Base-by-base conservation (phyloP, 352 stramenopile species). In the Globisporangium splendens region DNA sequence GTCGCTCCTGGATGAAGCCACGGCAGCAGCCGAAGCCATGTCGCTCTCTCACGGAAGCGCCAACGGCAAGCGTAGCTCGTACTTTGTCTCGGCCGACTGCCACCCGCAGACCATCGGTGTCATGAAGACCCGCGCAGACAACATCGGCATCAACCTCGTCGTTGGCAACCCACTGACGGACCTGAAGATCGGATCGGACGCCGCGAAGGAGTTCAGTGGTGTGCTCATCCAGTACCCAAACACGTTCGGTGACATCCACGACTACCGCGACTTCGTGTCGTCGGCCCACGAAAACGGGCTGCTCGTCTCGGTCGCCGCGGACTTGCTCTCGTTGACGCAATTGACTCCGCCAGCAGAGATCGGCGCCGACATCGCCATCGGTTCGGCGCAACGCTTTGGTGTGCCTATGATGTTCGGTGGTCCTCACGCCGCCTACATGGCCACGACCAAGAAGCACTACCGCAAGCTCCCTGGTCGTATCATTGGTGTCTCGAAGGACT, bases 371-470 rank as follows among this genome's bases (percentile, higher is more conserved):
- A 98, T 99, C 77, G 96, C 94, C 17, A 89, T 99, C 38, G 98
- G 97, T 42, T 98, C 93, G n/a, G 88, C 95, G 5, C 98, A 99
- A 82, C 91, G 98, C 59, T 99, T 99, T 68, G 98, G 98, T 56
- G 96, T 99, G 21, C 98, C 98, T 13, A 98, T 99, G 94, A 98
- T 98, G 67, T 99, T 99, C 70, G 98, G 98, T 50, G 98, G 98
- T 39, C 98, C 98, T 12, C 97, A 99, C 75, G 97, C 97, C 22
- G 97, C 91, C 54, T 99, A 99, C 75, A 81, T 99, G 58, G 88
- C 96, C 0, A 98, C 95, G 10, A 98, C 89, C 41, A 94, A 98
- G 63, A 88, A 97, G 65, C 97, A 98, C 77, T 91, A 96, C 54
- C 92, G 97, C 51, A 98, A 98, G 72, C 97, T 99, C 80, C 96